phyloP scores from a whole-genome alignment of 352 stramenopile species.

The Halophytophthora batemanensis region DNA sequence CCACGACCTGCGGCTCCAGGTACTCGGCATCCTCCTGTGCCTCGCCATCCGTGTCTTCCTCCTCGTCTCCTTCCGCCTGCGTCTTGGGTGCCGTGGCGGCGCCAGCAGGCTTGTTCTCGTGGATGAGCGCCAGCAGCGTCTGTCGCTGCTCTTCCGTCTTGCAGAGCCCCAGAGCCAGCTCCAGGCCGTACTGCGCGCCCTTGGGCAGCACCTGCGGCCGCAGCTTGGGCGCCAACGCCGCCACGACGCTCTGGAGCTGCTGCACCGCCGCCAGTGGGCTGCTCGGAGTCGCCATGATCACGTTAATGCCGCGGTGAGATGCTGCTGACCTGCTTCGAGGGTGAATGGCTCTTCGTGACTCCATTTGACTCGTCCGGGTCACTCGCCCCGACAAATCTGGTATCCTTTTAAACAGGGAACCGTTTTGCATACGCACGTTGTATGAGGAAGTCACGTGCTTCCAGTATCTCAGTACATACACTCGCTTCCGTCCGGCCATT shows the following conservation, averaged over 20 bases:
- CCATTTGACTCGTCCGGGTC: too few species aligned
- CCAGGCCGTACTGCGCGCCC: slow-evolving; percentile 51
- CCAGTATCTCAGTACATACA: too few species aligned
- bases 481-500: too few species aligned
- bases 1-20: slow-evolving; percentile 43
- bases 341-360: background rate
- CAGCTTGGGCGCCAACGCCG: slow-evolving; percentile 46
- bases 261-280: slow-evolving; percentile 59
- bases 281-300: slow-evolving; percentile 21
- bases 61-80: slow-evolving; percentile 39
- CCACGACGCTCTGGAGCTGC: slow-evolving; percentile 59
- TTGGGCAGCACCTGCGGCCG: slow-evolving; percentile 70
- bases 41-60: slow-evolving; percentile 39
- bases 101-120: slow-evolving; percentile 31
- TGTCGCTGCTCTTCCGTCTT: slow-evolving; percentile 58
- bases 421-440: too few species aligned
- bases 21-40: slow-evolving; percentile 21
- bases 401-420: slow-evolving; percentile 5
- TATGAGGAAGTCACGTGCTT: too few species aligned
- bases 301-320: slow-evolving; percentile 4
- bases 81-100: slow-evolving; percentile 12
- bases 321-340: slow-evolving; percentile 20
- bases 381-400: background rate
- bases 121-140: slow-evolving; percentile 43
- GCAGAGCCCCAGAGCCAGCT: slow-evolving; percentile 62